These are phyloP conservation scores for Sarcodon aspratus DNA, from an alignment of 768 basidiomycete species.

Conservation along the genomic window DNA sequence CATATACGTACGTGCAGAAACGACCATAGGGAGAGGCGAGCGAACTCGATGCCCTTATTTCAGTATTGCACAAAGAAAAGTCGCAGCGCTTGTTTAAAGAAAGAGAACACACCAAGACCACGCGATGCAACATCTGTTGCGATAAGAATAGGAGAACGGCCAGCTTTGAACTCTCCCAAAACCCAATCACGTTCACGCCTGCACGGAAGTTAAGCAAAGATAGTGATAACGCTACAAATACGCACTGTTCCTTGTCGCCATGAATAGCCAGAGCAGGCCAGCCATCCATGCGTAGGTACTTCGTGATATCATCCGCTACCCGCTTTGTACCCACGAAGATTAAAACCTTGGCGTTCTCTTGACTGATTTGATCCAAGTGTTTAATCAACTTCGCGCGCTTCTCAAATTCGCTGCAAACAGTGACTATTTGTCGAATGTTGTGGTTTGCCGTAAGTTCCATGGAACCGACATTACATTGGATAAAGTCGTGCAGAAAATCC, in stretches of 20 bases:
- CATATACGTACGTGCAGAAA: constrained; percentile 1
- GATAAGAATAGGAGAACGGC: constrained; percentile 93
- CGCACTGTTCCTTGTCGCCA: constrained; percentile 97
- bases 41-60: no score
- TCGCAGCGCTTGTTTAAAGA: constrained; percentile 37
- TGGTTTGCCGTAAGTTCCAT: constrained; percentile 98
- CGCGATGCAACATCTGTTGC: constrained; percentile 99
- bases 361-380: constrained; percentile 92
- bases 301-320: constrained; percentile 97
- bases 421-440: constrained; percentile 92
- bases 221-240: constrained; percentile 5
- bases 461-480: constrained; percentile 98
- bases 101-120: constrained; percentile 88
- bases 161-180: constrained; percentile 94
- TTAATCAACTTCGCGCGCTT: constrained; percentile 94
- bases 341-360: constrained; percentile 95
- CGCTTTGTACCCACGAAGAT: constrained; percentile 98
- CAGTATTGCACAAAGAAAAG: constrained; percentile 15
- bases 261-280: constrained; percentile 99
- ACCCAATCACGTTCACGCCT: constrained; percentile 99
- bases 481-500: constrained; percentile 95
- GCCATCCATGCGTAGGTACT: constrained; percentile 93
- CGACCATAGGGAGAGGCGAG: not conserved
- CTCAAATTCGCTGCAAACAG: constrained; percentile 95
- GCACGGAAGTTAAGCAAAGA: constrained; percentile 1